Evolutionary conservation across 2,329 filamentous ascomycete genomes (phyloP).

Genomic region (Emmonsiellopsis sp.): DNA sequence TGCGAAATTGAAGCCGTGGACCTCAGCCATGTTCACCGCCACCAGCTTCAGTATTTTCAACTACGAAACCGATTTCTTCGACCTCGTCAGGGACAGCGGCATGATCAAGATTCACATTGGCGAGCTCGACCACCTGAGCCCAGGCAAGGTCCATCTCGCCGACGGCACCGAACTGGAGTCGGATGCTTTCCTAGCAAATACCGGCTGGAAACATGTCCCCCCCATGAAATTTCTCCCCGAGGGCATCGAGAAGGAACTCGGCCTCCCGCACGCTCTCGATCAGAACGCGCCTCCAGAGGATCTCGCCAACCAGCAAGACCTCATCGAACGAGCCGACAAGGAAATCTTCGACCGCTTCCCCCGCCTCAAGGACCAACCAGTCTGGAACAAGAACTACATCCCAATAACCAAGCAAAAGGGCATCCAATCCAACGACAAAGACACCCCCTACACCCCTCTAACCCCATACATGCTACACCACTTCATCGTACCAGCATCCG

Average conservation of each 20-base stretch:
- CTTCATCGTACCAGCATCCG: conserved; percentile 37
- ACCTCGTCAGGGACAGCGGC: conserved; percentile 45
- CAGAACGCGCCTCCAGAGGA: conserved; percentile 25
- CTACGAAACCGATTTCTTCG: conserved; percentile 49
- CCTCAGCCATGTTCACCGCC: conserved; percentile 45
- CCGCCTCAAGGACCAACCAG: conserved; percentile 35
- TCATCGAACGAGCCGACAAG: conserved; percentile 30
- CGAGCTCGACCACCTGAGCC: conserved; percentile 44
- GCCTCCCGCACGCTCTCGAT: conserved; percentile 32
- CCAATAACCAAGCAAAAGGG: conserved; percentile 13
- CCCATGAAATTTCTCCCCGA: conserved; percentile 41
- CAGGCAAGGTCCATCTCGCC: conserved; percentile 39
- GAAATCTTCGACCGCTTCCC: conserved; percentile 42
- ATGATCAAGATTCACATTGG: conserved; percentile 48
- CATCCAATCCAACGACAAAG: conserved; percentile 7
- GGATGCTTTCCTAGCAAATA: conserved; percentile 47
- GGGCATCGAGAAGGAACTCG: conserved; percentile 36
- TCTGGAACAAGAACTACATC: conserved; percentile 7
- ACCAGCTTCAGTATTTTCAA: conserved; percentile 53
- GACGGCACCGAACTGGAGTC: conserved; percentile 36
- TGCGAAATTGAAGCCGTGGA: conserved; percentile 39
- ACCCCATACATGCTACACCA: conserved; percentile 36
- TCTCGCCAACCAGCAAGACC: conserved; percentile 16
- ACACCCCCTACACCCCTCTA: conserved; percentile 10
- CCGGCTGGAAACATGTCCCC: conserved; percentile 47